Percentiles rank a stretch among this genome's conserved stretches.
Evolutionary conservation across 2,329 filamentous ascomycete species (phyloP).

Genomic region (Colletotrichum eleusines): DNA sequence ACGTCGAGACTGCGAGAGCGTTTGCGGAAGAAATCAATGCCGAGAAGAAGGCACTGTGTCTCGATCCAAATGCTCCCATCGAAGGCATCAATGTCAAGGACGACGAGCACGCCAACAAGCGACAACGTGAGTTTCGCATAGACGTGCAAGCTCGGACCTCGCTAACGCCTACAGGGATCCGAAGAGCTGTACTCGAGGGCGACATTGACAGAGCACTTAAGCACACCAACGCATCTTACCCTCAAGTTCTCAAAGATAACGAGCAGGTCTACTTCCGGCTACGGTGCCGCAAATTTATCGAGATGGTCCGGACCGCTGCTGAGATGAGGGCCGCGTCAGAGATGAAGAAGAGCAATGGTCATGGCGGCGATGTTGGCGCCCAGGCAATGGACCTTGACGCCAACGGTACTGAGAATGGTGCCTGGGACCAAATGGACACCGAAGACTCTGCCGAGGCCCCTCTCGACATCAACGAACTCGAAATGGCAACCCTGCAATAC

Average conservation of each 20-base stretch:
- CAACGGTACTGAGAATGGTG: conserved; percentile 56
- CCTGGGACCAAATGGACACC: conserved; percentile 66
- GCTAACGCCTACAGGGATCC: conserved; percentile 72
- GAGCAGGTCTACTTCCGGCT: conserved; percentile 89
- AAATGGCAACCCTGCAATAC: conserved; percentile 80
- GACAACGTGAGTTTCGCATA: conserved; percentile 76
- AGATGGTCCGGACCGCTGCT: conserved; percentile 85
- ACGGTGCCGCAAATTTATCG: conserved; percentile 91
- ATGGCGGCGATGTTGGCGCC: conserved; percentile 59
- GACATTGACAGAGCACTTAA: conserved; percentile 93
- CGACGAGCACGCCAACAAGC: conserved; percentile 86
- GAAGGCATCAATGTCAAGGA: conserved; percentile 77
- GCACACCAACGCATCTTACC: conserved; percentile 82
- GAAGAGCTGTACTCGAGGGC: conserved; percentile 87
- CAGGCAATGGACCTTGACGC: conserved; percentile 69
- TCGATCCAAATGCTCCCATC: conserved; percentile 64
- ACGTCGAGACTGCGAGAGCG: conserved; percentile 90
- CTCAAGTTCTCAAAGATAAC: conserved; percentile 82
- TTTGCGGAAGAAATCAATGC: conserved; percentile 85
- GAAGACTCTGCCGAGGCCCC: conserved; percentile 54
- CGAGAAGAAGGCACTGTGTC: conserved; percentile 78
- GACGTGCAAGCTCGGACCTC: background rate
- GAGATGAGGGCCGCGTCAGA: conserved; percentile 69
- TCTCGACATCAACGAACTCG: conserved; percentile 58
- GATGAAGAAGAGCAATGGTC: conserved; percentile 57